Evolutionary conservation across 2,329 filamentous ascomycete species (phyloP).

Genomic region (Colletotrichum coccodes): DNA sequence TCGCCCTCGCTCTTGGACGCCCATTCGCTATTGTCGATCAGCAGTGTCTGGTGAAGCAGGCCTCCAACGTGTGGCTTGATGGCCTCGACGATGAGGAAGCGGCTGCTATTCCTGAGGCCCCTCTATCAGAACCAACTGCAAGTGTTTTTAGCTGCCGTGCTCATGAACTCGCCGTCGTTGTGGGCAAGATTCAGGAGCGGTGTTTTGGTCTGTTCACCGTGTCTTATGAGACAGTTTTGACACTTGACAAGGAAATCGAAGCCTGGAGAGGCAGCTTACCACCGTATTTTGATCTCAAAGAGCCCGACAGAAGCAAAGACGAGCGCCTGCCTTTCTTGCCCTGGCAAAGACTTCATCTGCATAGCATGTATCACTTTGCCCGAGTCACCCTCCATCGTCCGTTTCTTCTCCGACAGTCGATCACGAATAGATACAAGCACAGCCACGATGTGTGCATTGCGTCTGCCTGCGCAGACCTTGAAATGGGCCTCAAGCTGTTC

Average conservation of each 20-base stretch:
- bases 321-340: constrained; percentile 39
- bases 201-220: constrained; percentile 48
- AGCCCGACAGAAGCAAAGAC: constrained; percentile 45
- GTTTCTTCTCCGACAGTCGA: constrained; percentile 50
- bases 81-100: constrained; percentile 45
- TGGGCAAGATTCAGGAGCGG: constrained; percentile 50
- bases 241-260: constrained; percentile 45
- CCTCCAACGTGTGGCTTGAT: constrained; percentile 51
- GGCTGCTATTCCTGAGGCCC: constrained; percentile 32
- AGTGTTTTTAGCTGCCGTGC: constrained; percentile 44
- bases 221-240: constrained; percentile 49
- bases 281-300: constrained; percentile 44
- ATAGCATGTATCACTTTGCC: constrained; percentile 51
- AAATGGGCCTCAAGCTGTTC: constrained; percentile 46
- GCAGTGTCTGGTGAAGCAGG: constrained; percentile 48
- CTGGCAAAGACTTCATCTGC: constrained; percentile 51
- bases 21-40: constrained; percentile 50
- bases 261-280: constrained; percentile 45
- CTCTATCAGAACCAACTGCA: constrained; percentile 44
- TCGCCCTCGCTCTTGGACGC: constrained; percentile 50
- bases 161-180: constrained; percentile 45
- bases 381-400: constrained; percentile 51
- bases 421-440: constrained; percentile 49
- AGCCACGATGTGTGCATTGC: constrained; percentile 51
- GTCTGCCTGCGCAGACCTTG: constrained; percentile 52